A percentile compares a stretch with the other conserved stretches of the same genome.
These are phyloP conservation scores for Ottelia alismoides DNA, from an alignment of 106 monocot species.

Conservation along the genomic window DNA sequence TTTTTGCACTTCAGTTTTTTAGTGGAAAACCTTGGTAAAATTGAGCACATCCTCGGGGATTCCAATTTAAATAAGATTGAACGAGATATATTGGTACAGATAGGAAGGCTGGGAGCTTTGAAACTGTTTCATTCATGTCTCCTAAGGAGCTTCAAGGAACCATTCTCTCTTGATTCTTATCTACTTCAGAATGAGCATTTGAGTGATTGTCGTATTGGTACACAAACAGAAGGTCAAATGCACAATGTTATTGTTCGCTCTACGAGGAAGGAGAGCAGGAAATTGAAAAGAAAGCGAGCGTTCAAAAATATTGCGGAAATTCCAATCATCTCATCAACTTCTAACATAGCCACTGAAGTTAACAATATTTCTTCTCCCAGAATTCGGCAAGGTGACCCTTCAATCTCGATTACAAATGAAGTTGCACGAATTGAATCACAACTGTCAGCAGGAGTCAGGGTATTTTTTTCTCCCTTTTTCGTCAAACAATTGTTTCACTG, in stretches of 20 bases:
- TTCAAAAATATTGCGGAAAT: slow-evolving; percentile 6
- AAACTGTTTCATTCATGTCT: slow-evolving; percentile 53
- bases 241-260: slow-evolving; percentile 16
- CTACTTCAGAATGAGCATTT: slow-evolving; percentile 11
- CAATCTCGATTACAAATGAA: background rate
- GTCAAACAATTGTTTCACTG: no score
- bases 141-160: slow-evolving; percentile 20
- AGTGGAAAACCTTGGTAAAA: slow-evolving; percentile 43
- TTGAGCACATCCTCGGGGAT: slow-evolving; percentile 43
- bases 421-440: background rate
- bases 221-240: background rate
- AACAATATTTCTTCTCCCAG: slow-evolving; percentile 1
- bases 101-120: slow-evolving; percentile 59
- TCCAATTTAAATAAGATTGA: slow-evolving; percentile 32
- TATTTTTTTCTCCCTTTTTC: background rate
- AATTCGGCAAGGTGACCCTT: background rate
- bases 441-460: background rate
- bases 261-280: slow-evolving; percentile 44
- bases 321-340: background rate
- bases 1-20: slow-evolving; percentile 33
- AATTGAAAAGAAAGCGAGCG: slow-evolving; percentile 40
- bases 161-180: slow-evolving; percentile 3
- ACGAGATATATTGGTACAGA: slow-evolving; percentile 53
- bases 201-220: slow-evolving; percentile 1
- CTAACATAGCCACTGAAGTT: slow-evolving; percentile 3